A percentile compares a stretch with the other conserved stretches of the same genome.
Conservation (phyloP, 2,329 filamentous ascomycete genomes). For the Huntiella bhutanensis region DNA sequence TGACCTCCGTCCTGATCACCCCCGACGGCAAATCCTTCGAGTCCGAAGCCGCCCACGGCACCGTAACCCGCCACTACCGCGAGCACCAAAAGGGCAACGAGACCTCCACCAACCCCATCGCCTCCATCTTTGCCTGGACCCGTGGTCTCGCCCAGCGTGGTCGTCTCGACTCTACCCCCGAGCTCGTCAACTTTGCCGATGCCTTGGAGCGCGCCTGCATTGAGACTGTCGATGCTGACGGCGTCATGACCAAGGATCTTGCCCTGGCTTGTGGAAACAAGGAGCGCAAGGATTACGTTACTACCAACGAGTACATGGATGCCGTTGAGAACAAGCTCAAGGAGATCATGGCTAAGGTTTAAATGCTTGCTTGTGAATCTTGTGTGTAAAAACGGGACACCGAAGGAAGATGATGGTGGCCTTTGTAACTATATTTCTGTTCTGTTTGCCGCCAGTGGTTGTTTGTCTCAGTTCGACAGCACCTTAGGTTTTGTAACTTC, state of each 20-base stretch:
- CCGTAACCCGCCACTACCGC: conserved; percentile 94
- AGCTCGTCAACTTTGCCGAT: conserved; percentile 80
- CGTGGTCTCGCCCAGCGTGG: conserved; percentile 85
- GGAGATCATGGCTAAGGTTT: conserved; percentile 32
- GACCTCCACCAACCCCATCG: conserved; percentile 96
- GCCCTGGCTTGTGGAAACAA: conserved; percentile 88
- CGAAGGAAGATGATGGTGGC: no score
- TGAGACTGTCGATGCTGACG: conserved; percentile 82
- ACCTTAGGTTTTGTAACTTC: no score
- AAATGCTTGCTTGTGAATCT: not conserved
- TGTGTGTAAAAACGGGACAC: no score
- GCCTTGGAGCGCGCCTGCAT: conserved; percentile 81
- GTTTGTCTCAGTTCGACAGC: no score
- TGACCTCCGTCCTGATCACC: conserved; percentile 95
- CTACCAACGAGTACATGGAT: conserved; percentile 75
- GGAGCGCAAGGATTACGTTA: conserved; percentile 68
- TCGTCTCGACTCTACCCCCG: conserved; percentile 79
- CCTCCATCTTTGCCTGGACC: conserved; percentile 98
- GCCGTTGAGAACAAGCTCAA: conserved; percentile 85
- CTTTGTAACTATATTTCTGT: no score
- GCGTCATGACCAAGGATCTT: conserved; percentile 98
- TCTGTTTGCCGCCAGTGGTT: no score
- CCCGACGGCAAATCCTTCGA: conserved; percentile 95
- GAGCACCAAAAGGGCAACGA: conserved; percentile 96
- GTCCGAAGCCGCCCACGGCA: conserved; percentile 93